Conservation (phyloP, 1,139 yeast genomes). For the Suhomyces terraborum region DNA sequence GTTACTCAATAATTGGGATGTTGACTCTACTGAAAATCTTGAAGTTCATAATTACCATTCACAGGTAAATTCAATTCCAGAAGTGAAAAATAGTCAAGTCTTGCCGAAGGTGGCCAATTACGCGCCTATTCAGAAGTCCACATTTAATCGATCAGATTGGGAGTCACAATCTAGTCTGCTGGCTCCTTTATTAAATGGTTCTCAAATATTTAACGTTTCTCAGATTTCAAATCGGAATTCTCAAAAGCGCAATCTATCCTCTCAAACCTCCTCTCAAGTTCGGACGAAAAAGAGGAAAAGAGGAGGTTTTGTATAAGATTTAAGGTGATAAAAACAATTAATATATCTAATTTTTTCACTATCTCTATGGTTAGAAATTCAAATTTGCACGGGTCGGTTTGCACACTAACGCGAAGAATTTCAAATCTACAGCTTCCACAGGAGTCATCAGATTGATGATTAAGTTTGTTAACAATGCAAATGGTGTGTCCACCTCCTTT, state of each 20-base stretch:
- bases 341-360: too few species aligned
- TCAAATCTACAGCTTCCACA: too few species aligned
- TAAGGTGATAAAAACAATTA: too few species aligned
- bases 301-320: conserved; percentile 32
- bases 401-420: too few species aligned
- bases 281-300: conserved; percentile 29
- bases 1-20: conserved; percentile 33
- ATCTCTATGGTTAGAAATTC: too few species aligned
- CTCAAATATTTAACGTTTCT: neutral
- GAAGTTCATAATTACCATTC: neutral
- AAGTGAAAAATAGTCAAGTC: neutral
- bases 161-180: neutral
- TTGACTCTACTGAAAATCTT: conserved; percentile 4
- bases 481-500: neutral
- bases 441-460: too few species aligned
- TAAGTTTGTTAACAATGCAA: too few species aligned
- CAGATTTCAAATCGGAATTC: conserved; percentile 7
- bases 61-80: neutral
- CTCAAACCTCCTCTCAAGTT: conserved; percentile 17
- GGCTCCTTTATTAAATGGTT: neutral
- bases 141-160: neutral
- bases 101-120: neutral
- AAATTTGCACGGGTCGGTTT: too few species aligned
- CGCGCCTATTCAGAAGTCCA: neutral
- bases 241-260: conserved; percentile 12